Base-by-base conservation (phyloP, 1,284 basidiomycete genomes). In the Trichosporon ovoides region DNA sequence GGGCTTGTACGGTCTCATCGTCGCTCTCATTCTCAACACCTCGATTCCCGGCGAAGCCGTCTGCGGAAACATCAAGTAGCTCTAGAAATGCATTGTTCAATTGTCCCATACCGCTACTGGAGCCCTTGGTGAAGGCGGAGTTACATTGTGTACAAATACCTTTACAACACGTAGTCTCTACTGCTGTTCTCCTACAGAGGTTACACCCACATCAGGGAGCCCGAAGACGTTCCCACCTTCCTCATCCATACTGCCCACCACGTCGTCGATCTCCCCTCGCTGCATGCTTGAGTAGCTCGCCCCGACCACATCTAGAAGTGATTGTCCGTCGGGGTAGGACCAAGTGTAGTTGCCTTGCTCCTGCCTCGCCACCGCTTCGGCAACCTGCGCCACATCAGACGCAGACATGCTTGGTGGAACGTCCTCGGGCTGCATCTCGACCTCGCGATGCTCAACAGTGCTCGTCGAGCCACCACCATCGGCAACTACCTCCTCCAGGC, bases 1-100 rank as follows among this genome's bases (percentile, higher is more conserved):
- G 68, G 81, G 81, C 67, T 72, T 82, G 34, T 82, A 82, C 71
- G 81, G 81, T 57, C 75, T 82, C 36, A 82, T 82, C 65, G 81
- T 82, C 49, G 80, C 81, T 19, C 74, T 82, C 33, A 81, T 82
- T 64, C 75, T 82, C 63, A 82, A 82, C 73, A 81, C 81, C 6
- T 57, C 52, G 24, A 65, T 64, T 36, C 31, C 38, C 16, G 60
- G 53, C 35, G 62, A 61, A 57, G 66, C 52, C 11, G 57, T 59
- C 22, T 68, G 67, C 43, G 53, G 55, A 31, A 38, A 20, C 50
- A 48, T 48, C n/a, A 48, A 28, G 22, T 48, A 48, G 28, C 24
- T 48, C 43, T 48, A 48, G 43, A 48, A 48, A 48, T 48, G 43
- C 43, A 48, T 48, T 48, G 43, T 48, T 9, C 43, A 46, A 16